Percentiles rank a stretch among this genome's conserved stretches.
phyloP scores from a whole-genome alignment of 495 filamentous ascomycete genomes.

The Articulospora tetracladia region DNA sequence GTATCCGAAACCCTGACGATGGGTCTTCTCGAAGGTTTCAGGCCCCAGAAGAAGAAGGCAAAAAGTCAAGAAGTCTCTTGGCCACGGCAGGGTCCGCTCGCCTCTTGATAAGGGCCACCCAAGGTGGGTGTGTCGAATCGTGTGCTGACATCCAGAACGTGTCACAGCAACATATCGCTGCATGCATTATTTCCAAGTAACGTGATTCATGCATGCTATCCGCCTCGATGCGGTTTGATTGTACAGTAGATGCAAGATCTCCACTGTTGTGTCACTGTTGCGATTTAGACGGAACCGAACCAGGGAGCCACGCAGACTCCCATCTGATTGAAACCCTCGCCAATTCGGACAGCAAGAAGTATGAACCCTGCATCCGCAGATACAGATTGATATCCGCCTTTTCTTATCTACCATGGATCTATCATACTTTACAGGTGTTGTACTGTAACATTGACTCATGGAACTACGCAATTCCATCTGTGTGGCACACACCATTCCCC shows the following conservation, averaged over 20 bases:
- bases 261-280: not conserved
- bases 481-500: conserved; percentile 1
- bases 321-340: not conserved
- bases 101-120: conserved; percentile 8
- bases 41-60: conserved; percentile 17
- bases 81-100: conserved; percentile 8
- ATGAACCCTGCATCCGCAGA: not conserved
- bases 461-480: not conserved
- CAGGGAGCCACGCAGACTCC: not conserved
- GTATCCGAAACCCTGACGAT: conserved; percentile 14
- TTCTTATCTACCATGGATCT: not conserved
- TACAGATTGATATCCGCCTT: not conserved
- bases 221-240: not conserved
- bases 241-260: not conserved
- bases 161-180: not conserved
- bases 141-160: not conserved
- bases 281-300: too few species aligned
- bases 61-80: not conserved
- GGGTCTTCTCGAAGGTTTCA: conserved; percentile 24
- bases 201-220: conserved; percentile 7
- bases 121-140: conserved; percentile 7
- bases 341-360: not conserved
- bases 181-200: conserved; percentile 7
- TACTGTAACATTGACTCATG: conserved; percentile 5
- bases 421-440: too few species aligned